Percentiles rank a stretch among this genome's conserved stretches.
Evolutionary conservation across 1,139 yeast species (phyloP).

Genomic region (Suhomyces chickasaworum): DNA sequence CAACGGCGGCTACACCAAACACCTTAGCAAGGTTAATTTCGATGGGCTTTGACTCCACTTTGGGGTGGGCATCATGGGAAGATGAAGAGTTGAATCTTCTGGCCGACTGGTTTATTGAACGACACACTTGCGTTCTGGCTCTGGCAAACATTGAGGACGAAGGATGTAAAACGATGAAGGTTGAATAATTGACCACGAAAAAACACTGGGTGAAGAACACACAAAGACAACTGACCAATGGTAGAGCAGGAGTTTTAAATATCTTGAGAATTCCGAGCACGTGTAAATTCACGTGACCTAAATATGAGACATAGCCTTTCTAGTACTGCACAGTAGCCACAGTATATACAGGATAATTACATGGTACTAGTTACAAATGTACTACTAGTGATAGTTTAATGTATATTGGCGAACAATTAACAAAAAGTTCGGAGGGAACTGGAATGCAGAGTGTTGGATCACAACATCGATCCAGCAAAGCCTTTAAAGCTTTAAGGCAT

Average conservation of each 20-base stretch:
- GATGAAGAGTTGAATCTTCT: slow-evolving; percentile 36
- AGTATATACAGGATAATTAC: no score
- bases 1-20: slow-evolving; percentile 45
- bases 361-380: not conserved
- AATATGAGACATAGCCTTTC: no score
- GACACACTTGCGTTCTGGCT: slow-evolving; percentile 18
- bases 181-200: slow-evolving; percentile 10
- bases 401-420: not conserved
- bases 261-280: not conserved
- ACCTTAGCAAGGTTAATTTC: slow-evolving; percentile 46
- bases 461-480: not conserved
- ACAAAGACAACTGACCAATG: slow-evolving; percentile 15
- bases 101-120: slow-evolving; percentile 21
- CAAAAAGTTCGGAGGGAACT: not conserved
- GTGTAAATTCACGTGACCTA: not conserved
- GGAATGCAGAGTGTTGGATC: not conserved
- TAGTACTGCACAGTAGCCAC: no score
- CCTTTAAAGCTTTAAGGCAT: no score
- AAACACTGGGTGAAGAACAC: slow-evolving; percentile 8
- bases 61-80: slow-evolving; percentile 28
- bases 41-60: slow-evolving; percentile 32
- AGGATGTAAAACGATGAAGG: slow-evolving; percentile 1
- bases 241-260: slow-evolving; percentile 2
- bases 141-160: slow-evolving; percentile 27
- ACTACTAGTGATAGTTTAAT: no score